Conservation (phyloP, 2,329 filamentous ascomycete species). For the Rosellinia necatrix region DNA sequence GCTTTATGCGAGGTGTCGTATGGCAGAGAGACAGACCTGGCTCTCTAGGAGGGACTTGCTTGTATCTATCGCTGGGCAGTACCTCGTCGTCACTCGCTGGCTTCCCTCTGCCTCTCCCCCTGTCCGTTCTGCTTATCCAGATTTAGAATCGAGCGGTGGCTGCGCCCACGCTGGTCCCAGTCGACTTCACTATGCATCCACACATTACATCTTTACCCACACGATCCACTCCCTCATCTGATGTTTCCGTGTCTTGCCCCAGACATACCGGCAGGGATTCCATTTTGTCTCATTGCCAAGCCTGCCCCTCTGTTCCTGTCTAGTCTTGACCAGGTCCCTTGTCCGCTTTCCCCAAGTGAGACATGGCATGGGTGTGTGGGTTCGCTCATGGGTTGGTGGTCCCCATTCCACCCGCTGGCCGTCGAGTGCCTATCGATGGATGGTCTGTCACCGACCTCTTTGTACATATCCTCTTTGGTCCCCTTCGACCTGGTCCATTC, state of each 20-base stretch:
- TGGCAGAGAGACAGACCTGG: slow-evolving; percentile 20
- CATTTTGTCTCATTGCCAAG: slow-evolving; percentile 29
- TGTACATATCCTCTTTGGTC: slow-evolving; percentile 43
- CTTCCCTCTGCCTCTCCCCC: slow-evolving; percentile 1
- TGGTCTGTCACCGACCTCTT: slow-evolving; percentile 40
- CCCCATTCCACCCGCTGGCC: slow-evolving; percentile 44
- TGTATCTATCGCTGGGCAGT: slow-evolving; percentile 27
- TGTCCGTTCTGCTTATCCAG: slow-evolving; percentile 33
- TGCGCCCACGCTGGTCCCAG: slow-evolving; percentile 34
- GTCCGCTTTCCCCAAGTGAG: slow-evolving; percentile 56
- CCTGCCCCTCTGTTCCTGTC: slow-evolving; percentile 38
- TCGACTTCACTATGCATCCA: slow-evolving; percentile 28
- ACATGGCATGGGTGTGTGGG: slow-evolving; percentile 47
- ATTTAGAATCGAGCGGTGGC: slow-evolving; percentile 42
- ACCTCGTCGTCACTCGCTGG: slow-evolving; percentile 27
- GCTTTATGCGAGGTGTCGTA: slow-evolving; percentile 40
- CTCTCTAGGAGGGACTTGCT: slow-evolving; percentile 7
- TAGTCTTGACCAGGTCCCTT: slow-evolving; percentile 42
- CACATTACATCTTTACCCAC: slow-evolving; percentile 28
- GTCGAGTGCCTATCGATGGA: slow-evolving; percentile 46
- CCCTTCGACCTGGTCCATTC: slow-evolving; percentile 42
- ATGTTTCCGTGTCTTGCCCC: slow-evolving; percentile 49
- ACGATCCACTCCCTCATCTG: slow-evolving; percentile 44
- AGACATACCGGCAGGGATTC: slow-evolving; percentile 47
- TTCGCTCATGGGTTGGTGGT: slow-evolving; percentile 34